phyloP scores from a whole-genome alignment of 371 early-diverging fungal genomes.

The Basidiobolus meristosporus region DNA sequence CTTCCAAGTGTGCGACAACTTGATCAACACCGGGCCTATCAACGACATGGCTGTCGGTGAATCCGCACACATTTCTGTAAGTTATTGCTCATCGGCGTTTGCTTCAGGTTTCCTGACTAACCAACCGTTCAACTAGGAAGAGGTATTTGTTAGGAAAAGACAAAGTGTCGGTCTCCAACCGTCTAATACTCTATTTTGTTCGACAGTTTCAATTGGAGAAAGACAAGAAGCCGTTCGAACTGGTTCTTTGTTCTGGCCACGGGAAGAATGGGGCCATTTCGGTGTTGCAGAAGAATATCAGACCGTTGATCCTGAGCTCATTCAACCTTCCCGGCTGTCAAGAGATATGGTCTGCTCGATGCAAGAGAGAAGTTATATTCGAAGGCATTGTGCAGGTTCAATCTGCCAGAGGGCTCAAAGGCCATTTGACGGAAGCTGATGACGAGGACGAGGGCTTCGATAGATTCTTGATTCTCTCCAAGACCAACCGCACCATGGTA shows the following conservation, averaged over 20 bases:
- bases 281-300: conserved; percentile 19
- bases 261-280: conserved; percentile 54
- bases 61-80: conserved; percentile 15
- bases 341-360: conserved; percentile 44
- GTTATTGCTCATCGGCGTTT: background rate
- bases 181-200: background rate
- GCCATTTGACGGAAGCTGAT: conserved; percentile 3
- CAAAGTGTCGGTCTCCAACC: background rate
- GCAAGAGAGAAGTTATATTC: conserved; percentile 22
- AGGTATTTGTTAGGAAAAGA: background rate
- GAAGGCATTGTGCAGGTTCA: conserved; percentile 13
- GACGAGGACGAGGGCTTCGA: conserved; percentile 9
- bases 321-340: conserved; percentile 44
- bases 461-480: conserved; percentile 51
- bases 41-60: conserved; percentile 56
- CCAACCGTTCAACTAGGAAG: background rate
- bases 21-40: conserved; percentile 66
- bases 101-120: background rate
- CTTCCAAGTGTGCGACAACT: conserved; percentile 53
- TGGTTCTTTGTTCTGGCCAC: conserved; percentile 66
- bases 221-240: conserved; percentile 20
- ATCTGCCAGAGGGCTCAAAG: background rate
- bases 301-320: conserved; percentile 48
- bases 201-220: background rate
- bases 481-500: conserved; percentile 40